Evolutionary conservation across 78 protist genomes (phyloP).

Genomic region (Chrysochromulina parva): DNA sequence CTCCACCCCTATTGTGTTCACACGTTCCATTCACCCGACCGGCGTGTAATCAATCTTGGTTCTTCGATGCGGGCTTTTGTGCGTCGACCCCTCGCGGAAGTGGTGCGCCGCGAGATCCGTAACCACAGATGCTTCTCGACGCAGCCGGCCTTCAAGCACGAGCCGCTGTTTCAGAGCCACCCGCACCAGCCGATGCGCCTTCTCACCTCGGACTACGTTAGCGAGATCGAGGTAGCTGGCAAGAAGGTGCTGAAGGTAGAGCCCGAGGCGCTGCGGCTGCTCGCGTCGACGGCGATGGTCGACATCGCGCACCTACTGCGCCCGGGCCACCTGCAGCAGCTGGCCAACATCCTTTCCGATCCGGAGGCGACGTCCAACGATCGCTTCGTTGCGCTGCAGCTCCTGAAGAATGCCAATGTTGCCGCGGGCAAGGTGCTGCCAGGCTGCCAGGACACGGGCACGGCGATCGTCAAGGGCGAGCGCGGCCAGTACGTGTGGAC

Average conservation of each 20-base stretch:
- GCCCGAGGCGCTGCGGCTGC: constrained; percentile 66
- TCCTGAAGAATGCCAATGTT: constrained; percentile 79
- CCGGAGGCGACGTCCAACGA: constrained; percentile 79
- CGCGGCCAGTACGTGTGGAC: constrained; percentile 73
- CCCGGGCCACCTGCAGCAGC: constrained; percentile 48
- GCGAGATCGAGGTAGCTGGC: neutral
- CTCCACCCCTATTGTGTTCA: no score
- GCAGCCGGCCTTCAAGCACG: neutral
- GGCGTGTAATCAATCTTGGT: no score
- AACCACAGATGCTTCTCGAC: neutral
- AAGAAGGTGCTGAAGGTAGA: constrained; percentile 58
- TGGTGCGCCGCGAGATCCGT: no score
- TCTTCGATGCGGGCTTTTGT: no score
- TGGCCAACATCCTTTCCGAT: constrained; percentile 68
- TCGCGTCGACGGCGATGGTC: constrained; percentile 64
- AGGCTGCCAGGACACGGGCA: constrained; percentile 80
- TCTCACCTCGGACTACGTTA: neutral
- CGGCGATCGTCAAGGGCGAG: constrained; percentile 72
- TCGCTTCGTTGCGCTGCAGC: constrained; percentile 79
- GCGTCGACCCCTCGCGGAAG: no score
- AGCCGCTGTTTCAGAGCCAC: neutral
- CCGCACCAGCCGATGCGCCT: neutral
- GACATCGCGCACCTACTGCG: constrained; percentile 80
- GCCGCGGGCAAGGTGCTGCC: constrained; percentile 76
- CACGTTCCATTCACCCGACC: no score